Evolutionary conservation across 2,329 filamentous ascomycete species (phyloP).

Genomic region (Alternaria conjuncta): DNA sequence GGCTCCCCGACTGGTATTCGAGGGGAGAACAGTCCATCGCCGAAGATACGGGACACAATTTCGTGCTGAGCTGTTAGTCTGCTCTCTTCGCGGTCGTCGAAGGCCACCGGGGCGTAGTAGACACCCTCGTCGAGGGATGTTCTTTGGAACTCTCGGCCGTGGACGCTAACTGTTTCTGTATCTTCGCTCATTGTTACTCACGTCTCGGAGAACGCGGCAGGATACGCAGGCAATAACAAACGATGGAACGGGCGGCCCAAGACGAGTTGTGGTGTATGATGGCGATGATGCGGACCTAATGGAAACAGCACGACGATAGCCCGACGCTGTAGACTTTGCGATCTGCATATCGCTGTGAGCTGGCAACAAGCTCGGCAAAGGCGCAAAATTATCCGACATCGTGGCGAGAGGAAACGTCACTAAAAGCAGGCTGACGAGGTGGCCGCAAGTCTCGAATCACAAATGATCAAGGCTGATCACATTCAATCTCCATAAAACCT

Average conservation of each 20-base stretch:
- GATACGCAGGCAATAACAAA: background rate
- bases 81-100: conserved; percentile 47
- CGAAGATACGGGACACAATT: conserved; percentile 41
- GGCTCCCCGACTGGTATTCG: conserved; percentile 36
- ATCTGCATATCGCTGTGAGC: conserved; percentile 13
- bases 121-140: conserved; percentile 46
- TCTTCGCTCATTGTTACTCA: conserved; percentile 26
- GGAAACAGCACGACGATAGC: background rate
- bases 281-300: background rate
- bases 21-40: conserved; percentile 37
- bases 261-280: background rate
- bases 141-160: conserved; percentile 49
- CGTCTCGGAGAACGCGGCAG: background rate
- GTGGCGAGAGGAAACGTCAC: conserved; percentile 25
- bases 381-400: conserved; percentile 17
- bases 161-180: conserved; percentile 35
- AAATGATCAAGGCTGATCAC: background rate
- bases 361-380: conserved; percentile 15
- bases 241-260: background rate
- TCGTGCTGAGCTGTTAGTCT: conserved; percentile 45
- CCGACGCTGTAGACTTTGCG: conserved; percentile 1
- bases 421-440: conserved; percentile 12
- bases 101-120: conserved; percentile 48
- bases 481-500: background rate
- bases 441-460: conserved; percentile 2